Evolutionary conservation across 2,329 filamentous ascomycete genomes (phyloP).

Genomic region (Rhexocercosporidium sp.): DNA sequence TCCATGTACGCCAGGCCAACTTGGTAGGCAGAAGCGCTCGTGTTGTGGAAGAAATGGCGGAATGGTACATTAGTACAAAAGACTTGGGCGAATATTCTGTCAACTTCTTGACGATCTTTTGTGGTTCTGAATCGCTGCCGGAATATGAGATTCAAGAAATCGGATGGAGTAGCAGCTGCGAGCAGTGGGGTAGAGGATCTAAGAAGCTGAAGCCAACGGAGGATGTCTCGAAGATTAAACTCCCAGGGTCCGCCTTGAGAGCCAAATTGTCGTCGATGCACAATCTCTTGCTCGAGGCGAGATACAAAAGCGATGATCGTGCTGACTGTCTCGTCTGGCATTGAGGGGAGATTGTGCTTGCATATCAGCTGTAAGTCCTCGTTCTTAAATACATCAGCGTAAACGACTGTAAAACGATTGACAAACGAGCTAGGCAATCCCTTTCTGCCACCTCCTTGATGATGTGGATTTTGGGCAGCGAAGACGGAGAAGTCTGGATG

Average conservation of each 20-base stretch:
- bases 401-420: conserved; percentile 97
- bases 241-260: conserved; percentile 85
- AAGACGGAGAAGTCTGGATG: conserved; percentile 94
- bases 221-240: conserved; percentile 89
- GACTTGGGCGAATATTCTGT: conserved; percentile 67
- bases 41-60: conserved; percentile 74
- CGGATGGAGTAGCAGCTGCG: conserved; percentile 62
- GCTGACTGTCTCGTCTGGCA: conserved; percentile 63
- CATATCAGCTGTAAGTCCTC: conserved; percentile 86
- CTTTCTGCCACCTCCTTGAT: conserved; percentile 94
- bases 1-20: conserved; percentile 76
- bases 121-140: conserved; percentile 83
- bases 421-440: conserved; percentile 95
- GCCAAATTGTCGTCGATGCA: conserved; percentile 62
- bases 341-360: conserved; percentile 71
- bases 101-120: conserved; percentile 69
- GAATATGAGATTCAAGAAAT: conserved; percentile 84
- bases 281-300: conserved; percentile 74
- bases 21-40: conserved; percentile 71
- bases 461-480: conserved; percentile 95
- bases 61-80: conserved; percentile 54
- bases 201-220: conserved; percentile 82
- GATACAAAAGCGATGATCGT: conserved; percentile 82
- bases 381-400: conserved; percentile 85
- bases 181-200: conserved; percentile 65